phyloP scores from a whole-genome alignment of 2,329 filamentous ascomycete genomes.

The Myriosclerotinia duriaeana region DNA sequence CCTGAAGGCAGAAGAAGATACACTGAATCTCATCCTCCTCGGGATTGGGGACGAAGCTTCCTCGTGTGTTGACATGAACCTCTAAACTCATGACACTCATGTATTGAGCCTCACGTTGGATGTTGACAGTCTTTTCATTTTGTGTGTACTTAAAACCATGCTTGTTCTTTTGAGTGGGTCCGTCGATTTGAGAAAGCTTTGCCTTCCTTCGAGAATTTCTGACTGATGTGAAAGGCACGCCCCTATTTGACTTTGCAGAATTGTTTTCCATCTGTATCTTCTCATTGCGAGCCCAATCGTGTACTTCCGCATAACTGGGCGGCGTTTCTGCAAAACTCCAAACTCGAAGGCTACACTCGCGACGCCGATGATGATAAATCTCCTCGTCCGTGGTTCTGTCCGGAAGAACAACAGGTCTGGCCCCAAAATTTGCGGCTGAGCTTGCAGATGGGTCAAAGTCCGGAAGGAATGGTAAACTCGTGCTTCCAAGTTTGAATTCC shows the following conservation, averaged over 20 bases:
- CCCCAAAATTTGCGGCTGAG: slow-evolving; percentile 56
- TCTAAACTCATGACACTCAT: slow-evolving; percentile 98
- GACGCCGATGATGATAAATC: slow-evolving; percentile 52
- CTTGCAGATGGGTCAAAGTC: slow-evolving; percentile 67
- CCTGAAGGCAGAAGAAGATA: slow-evolving; percentile 87
- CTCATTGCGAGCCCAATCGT: slow-evolving; percentile 57
- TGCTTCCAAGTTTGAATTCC: slow-evolving; percentile 76
- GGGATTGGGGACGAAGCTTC: slow-evolving; percentile 79
- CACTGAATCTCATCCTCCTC: slow-evolving; percentile 85
- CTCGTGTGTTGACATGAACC: slow-evolving; percentile 84
- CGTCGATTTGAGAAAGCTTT: slow-evolving; percentile 80
- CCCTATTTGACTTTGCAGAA: slow-evolving; percentile 29
- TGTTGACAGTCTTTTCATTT: slow-evolving; percentile 68
- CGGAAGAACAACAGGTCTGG: slow-evolving; percentile 48
- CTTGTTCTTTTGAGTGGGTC: slow-evolving; percentile 77
- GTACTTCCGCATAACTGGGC: slow-evolving; percentile 68
- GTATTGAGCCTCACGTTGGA: slow-evolving; percentile 82
- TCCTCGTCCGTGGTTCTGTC: slow-evolving; percentile 54
- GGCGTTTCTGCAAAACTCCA: slow-evolving; percentile 78
- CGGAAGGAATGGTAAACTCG: slow-evolving; percentile 75
- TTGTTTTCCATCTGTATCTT: slow-evolving; percentile 40
- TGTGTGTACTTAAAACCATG: slow-evolving; percentile 86
- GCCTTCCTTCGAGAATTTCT: slow-evolving; percentile 29
- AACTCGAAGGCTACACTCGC: slow-evolving; percentile 59
- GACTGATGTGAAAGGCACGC: slow-evolving; percentile 17